Percentiles rank a stretch among this genome's conserved stretches.
Evolutionary conservation across 2,329 filamentous ascomycete species (phyloP).

Genomic region (Colletotrichum destructivum): DNA sequence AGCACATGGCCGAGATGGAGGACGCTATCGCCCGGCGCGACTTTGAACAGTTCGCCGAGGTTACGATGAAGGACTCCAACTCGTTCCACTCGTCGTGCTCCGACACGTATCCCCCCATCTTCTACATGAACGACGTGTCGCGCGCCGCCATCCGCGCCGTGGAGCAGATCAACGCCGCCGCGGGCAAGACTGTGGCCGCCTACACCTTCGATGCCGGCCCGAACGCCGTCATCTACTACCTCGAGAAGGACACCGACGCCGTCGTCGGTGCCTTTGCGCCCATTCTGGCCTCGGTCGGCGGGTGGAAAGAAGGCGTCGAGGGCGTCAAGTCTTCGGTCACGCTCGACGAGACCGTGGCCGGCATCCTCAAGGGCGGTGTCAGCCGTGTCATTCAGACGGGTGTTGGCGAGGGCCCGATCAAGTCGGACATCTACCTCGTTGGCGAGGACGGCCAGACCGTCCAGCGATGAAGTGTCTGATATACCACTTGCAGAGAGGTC

Average conservation of each 20-base stretch:
- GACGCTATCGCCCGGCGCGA: constrained; percentile 82
- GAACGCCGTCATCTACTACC: constrained; percentile 97
- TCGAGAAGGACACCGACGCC: constrained; percentile 80
- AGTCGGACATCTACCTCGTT: constrained; percentile 83
- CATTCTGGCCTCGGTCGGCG: constrained; percentile 74
- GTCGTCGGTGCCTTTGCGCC: constrained; percentile 86
- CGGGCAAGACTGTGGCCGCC: constrained; percentile 85
- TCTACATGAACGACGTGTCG: constrained; percentile 97
- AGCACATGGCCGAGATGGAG: constrained; percentile 88
- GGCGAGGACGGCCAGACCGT: constrained; percentile 73
- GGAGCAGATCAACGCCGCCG: constrained; percentile 87
- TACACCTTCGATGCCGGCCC: constrained; percentile 99
- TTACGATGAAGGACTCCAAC: constrained; percentile 98
- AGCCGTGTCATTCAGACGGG: constrained; percentile 91
- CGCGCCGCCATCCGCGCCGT: constrained; percentile 89
- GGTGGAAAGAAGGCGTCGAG: constrained; percentile 77
- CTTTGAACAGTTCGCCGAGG: constrained; percentile 87
- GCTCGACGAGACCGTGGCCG: constrained; percentile 76
- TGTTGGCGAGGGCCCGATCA: constrained; percentile 90
- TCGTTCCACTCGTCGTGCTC: constrained; percentile 96
- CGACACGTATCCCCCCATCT: constrained; percentile 97
- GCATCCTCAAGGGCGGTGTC: constrained; percentile 82
- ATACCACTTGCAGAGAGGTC: background rate
- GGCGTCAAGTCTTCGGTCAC: constrained; percentile 69
- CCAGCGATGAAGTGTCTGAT: constrained; percentile 45